Evolutionary conservation across 345 rosid species (phyloP).

Genomic region (Populus davidiana): DNA sequence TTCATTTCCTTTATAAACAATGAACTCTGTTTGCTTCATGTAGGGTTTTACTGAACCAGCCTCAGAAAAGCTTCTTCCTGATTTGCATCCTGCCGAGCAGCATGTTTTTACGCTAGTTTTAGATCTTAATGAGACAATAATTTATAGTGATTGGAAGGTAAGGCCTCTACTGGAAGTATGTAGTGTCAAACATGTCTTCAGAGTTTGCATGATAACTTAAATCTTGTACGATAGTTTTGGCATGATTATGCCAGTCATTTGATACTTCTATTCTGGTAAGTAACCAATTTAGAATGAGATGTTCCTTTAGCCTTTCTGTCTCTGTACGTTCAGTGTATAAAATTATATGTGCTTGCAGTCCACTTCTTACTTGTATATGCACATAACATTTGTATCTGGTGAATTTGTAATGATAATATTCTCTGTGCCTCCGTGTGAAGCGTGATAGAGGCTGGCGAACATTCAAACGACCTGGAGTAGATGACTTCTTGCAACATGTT

Average conservation of each 20-base stretch:
- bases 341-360: neutral
- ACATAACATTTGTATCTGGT: constrained; percentile 9
- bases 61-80: constrained; percentile 98
- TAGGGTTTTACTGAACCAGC: constrained; percentile 93
- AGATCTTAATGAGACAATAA: constrained; percentile 88
- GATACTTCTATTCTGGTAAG: neutral
- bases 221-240: neutral
- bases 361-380: neutral
- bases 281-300: neutral
- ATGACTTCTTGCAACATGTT: constrained; percentile 91
- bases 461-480: constrained; percentile 96
- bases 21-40: neutral
- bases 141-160: constrained; percentile 96
- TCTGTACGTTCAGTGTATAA: neutral
- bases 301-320: neutral
- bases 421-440: constrained; percentile 35
- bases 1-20: neutral
- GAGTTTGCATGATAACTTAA: neutral
- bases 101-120: constrained; percentile 87
- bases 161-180: neutral
- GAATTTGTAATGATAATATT: neutral
- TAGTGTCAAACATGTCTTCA: neutral
- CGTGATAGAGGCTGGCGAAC: constrained; percentile 99
- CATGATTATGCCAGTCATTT: neutral
- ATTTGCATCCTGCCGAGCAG: constrained; percentile 82